Base-by-base conservation (phyloP, 1,284 basidiomycete species). In the Fomitopsis schrenkii region DNA sequence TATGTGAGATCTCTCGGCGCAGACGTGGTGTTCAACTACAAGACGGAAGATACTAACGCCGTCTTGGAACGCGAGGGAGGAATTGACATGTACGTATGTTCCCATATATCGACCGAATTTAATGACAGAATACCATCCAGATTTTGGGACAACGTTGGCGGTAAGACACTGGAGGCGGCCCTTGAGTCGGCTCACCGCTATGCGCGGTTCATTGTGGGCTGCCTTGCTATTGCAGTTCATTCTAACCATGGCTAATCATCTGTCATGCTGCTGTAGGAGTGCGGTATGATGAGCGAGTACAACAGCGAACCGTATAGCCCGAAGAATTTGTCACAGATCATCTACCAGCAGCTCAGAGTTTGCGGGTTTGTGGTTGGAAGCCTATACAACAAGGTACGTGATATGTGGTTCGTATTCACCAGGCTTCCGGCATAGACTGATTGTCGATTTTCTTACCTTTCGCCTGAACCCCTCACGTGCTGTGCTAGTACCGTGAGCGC, bases 1-100 rank as follows among this genome's bases (percentile, higher is more conserved):
- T 88, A 83, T 71, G 79, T 90, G 66, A 83, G 82, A 65, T 73
- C 80, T 38, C 72, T 91, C 50, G 89, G 90, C 1, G 85, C 84
- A 5, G 89, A 94, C 68, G 80, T 85, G 12, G 85, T 81, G 0
- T 85, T 93, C 76, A 90, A 93, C 74, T 93, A 93, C 77, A 93
- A 92, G 75, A 82, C 75, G 0, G 73, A 73, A 12, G 73, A 75
- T 48, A 82, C 82, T 10, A 74, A 73, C 42, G 76, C 83, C 26
- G 79, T 86, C 3, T 79, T 91, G 63, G 75, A 78, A 64, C 80
- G 82, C 66, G 79, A 87, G 59, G 86, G 87, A 0, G 77, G 82
- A 8, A 81, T 87, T 63, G 79, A 80, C 67, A 75, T 82, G 80
- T 83, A 74, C 8, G 69, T 62, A 2, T 9, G 38, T 15, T 36